These are phyloP conservation scores for Aspergillus pseudoglaucus DNA, from an alignment of 2,329 filamentous ascomycete genomes.

Conservation along the genomic window DNA sequence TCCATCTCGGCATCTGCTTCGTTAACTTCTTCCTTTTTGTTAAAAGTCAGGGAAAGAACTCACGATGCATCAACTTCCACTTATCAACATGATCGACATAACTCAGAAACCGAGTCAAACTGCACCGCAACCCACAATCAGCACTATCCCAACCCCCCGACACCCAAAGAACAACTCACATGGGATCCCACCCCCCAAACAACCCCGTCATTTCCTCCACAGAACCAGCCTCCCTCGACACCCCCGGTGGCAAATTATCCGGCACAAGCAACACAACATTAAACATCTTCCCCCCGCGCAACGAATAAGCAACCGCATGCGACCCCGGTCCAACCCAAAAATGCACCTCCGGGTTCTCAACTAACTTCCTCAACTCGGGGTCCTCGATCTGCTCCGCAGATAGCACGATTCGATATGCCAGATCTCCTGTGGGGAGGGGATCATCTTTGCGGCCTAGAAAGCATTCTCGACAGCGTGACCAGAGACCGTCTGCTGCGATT, in stretches of 20 bases:
- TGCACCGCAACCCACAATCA: conserved; percentile 2
- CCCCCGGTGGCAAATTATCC: conserved; percentile 53
- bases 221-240: conserved; percentile 48
- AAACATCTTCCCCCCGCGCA: conserved; percentile 54
- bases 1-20: conserved; percentile 43
- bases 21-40: too few relatives aligned
- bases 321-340: conserved; percentile 60
- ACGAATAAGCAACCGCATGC: conserved; percentile 55
- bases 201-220: conserved; percentile 55
- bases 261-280: conserved; percentile 63
- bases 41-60: too few relatives aligned
- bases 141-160: background rate
- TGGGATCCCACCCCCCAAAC: conserved; percentile 60
- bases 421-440: conserved; percentile 55
- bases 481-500: conserved; percentile 59
- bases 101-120: conserved; percentile 36
- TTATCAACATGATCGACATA: conserved; percentile 57
- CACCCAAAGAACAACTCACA: conserved; percentile 13
- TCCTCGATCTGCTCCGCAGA: conserved; percentile 47
- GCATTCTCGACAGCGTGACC: conserved; percentile 51
- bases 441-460: conserved; percentile 43
- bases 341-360: conserved; percentile 47
- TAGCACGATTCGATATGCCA: conserved; percentile 59
- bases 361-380: conserved; percentile 45
- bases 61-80: conserved; percentile 58